These are phyloP conservation scores for Teunomyces tritomae DNA, from an alignment of 805 yeast species.

Conservation along the genomic window DNA sequence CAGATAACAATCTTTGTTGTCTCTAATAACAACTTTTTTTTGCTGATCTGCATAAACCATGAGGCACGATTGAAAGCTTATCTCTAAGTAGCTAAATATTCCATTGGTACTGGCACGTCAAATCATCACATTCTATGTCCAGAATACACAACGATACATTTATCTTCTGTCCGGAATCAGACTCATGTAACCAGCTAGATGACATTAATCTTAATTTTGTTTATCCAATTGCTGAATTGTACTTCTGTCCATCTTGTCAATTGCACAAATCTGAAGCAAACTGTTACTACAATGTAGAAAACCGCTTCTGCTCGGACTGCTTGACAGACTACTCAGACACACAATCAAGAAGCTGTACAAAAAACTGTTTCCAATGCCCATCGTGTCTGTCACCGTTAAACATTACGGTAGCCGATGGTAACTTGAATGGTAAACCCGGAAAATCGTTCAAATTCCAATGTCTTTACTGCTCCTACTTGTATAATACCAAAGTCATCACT, in stretches of 20 bases:
- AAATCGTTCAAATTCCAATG: slow-evolving; percentile 42
- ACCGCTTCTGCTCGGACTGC: slow-evolving; percentile 39
- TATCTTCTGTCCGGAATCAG: slow-evolving; percentile 17
- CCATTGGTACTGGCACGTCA: slow-evolving; percentile 1
- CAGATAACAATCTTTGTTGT: too few relatives aligned
- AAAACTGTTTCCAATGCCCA: slow-evolving; percentile 42
- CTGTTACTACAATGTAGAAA: slow-evolving; percentile 20
- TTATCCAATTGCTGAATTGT: slow-evolving; percentile 23
- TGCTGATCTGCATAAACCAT: too few relatives aligned
- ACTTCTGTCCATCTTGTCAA: slow-evolving; percentile 39
- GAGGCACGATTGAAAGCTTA: neutral
- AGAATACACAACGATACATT: slow-evolving; percentile 19
- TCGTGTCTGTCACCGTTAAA: slow-evolving; percentile 26
- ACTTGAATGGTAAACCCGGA: slow-evolving; percentile 13
- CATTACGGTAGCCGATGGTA: slow-evolving; percentile 18
- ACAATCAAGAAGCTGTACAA: slow-evolving; percentile 25
- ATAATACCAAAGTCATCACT: slow-evolving; percentile 32
- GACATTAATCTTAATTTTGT: slow-evolving; percentile 8
- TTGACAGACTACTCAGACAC: slow-evolving; percentile 30
- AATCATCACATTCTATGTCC: slow-evolving; percentile 16
- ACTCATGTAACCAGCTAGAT: slow-evolving; percentile 6
- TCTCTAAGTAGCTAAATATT: neutral
- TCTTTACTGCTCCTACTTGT: slow-evolving; percentile 31
- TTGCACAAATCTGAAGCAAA: slow-evolving; percentile 25
- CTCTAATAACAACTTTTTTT: too few relatives aligned